Base-by-base conservation (phyloP, 2,329 filamentous ascomycete genomes). In the Stagonosporopsis tanaceti region DNA sequence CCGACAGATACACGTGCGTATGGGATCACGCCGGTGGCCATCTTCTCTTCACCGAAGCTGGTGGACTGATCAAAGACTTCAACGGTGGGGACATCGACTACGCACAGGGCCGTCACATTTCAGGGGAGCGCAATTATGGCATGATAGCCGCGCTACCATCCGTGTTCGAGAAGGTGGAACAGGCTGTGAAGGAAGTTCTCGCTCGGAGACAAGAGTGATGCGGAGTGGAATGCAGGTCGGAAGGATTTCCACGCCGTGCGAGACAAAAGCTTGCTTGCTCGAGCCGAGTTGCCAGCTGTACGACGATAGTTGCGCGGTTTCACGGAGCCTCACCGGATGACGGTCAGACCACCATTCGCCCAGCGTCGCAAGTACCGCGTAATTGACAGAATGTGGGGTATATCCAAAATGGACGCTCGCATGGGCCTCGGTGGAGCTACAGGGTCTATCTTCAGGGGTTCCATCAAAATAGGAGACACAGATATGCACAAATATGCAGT, bases 21-120 rank as follows among this genome's bases (percentile, higher is more conserved):
- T 85, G 83, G 83, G 84, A 85, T 67, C 83, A 85, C 69, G 81
- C 81, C 1, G 83, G 82, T 5, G 83, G 82, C 0, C 79, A 82
- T 63, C 66, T 85, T 25, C 76, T 85, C 40, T 81, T 77, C 51
- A 69, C 80, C 53, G 83, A 85, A 64, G 76, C 79, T 1, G 83
- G 84, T 6, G 81, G 80, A 8, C 72, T 76, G 46, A 78, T 85
- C 24, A 81, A 77, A 2, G 84, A 86, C 67, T 68, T 85, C 41
- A 70, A 81, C 28, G 83, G 84, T 1, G 80, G 75, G 34, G 63
- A 75, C 3, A 79, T 85, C 32, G 80, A 84, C 56, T 84, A 83
- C 47, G 53, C 61, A 0, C 67, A 70, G 6, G 74, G 73, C n/a
- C 63, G 73, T n/a, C 64, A 67, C 56, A 69, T 76, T 47, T 54